A percentile compares a stretch with the other conserved stretches of the same genome.
Conservation (phyloP, 768 basidiomycete species). For the Tephrocybe sp. region DNA sequence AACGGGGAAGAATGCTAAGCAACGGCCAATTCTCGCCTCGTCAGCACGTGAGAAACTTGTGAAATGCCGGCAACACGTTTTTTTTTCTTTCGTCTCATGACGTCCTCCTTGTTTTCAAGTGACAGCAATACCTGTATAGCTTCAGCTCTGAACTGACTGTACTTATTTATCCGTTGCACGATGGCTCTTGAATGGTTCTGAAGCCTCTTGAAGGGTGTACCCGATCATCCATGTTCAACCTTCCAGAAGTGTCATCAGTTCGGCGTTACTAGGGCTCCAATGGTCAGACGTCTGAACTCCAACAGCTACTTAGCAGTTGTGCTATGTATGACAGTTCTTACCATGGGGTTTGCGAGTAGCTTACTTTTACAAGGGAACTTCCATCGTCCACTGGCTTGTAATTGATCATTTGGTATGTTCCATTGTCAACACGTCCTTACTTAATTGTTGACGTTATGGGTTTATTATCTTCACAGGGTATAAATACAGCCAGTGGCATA, state of each 20-base stretch:
- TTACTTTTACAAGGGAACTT: too few species aligned
- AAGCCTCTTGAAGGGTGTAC: too few species aligned
- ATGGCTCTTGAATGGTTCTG: too few species aligned
- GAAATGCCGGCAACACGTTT: conserved; percentile 7
- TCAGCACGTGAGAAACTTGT: conserved; percentile 17
- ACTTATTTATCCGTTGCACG: too few species aligned
- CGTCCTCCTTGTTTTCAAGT: neutral
- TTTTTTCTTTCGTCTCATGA: neutral
- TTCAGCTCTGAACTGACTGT: too few species aligned
- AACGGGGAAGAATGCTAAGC: conserved; percentile 16
- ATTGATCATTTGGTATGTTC: neutral
- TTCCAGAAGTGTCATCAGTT: too few species aligned
- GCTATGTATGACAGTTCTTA: too few species aligned
- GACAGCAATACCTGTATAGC: neutral
- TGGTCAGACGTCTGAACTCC: neutral
- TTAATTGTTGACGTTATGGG: neutral
- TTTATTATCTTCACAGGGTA: neutral
- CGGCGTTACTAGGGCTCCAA: too few species aligned
- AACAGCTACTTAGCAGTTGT: neutral
- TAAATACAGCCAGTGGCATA: neutral
- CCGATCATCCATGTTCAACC: too few species aligned
- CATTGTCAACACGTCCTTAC: neutral
- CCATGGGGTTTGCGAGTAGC: too few species aligned
- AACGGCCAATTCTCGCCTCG: conserved; percentile 16
- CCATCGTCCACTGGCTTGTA: too few species aligned